Evolutionary conservation across 306 rosid species (phyloP).

Genomic region (Begonia loranthoides): DNA sequence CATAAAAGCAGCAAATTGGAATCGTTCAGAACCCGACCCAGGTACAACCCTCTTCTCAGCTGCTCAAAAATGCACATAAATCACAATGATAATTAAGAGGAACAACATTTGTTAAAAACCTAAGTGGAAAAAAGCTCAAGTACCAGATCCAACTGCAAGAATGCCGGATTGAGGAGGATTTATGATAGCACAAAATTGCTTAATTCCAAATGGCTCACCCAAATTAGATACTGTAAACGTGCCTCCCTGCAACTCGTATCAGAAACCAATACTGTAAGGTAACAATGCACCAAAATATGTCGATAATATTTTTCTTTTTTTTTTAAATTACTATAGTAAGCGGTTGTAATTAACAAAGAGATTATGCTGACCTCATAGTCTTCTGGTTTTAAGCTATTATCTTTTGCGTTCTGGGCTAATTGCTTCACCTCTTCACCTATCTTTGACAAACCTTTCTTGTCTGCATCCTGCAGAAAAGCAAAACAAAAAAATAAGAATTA

Average conservation of each 20-base stretch:
- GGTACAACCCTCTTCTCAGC: constrained; percentile 94
- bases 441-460: constrained; percentile 85
- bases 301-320: neutral
- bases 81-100: neutral
- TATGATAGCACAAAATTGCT: constrained; percentile 94
- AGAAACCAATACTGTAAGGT: neutral
- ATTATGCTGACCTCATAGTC: constrained; percentile 65
- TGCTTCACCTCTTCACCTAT: constrained; percentile 81
- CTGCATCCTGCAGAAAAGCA: constrained; percentile 61
- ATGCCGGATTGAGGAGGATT: constrained; percentile 98
- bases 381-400: constrained; percentile 83
- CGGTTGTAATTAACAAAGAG: neutral
- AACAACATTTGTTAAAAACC: neutral
- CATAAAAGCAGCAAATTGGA: constrained; percentile 72
- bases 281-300: constrained; percentile 7
- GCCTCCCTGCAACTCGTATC: constrained; percentile 59
- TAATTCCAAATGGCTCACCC: constrained; percentile 97
- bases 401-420: constrained; percentile 84
- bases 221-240: constrained; percentile 90
- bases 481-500: too few relatives aligned
- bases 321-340: neutral
- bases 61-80: constrained; percentile 20
- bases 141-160: constrained; percentile 98
- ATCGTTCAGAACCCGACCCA: constrained; percentile 56
- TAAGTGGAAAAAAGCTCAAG: neutral